Evolutionary conservation across 345 rosid genomes (phyloP).

Genomic region (Cardiospermum halicacabum): DNA sequence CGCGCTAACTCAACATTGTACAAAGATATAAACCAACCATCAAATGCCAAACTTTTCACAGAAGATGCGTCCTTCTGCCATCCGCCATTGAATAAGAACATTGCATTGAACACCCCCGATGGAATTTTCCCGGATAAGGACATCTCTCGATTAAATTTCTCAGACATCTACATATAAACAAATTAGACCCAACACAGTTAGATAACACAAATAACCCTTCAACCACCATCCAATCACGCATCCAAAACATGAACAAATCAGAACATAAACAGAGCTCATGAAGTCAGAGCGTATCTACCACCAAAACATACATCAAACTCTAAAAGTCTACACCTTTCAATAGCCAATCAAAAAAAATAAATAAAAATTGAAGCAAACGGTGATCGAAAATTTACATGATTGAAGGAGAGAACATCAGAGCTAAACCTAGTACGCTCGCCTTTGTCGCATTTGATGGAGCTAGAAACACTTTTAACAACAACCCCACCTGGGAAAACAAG

Average conservation of each 20-base stretch:
- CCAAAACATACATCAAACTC: neutral
- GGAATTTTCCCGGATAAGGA: conserved; percentile 85
- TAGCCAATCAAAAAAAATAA: neutral
- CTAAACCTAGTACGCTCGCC: conserved; percentile 84
- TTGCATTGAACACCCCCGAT: conserved; percentile 65
- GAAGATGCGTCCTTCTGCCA: conserved; percentile 87
- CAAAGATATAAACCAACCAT: conserved; percentile 91
- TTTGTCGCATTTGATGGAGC: conserved; percentile 81
- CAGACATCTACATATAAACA: conserved; percentile 75
- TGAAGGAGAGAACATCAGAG: conserved; percentile 81
- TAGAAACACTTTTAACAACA: conserved; percentile 55
- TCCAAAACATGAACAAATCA: neutral
- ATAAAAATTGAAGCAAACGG: no score
- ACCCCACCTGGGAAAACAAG: conserved; percentile 69
- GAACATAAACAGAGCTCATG: neutral
- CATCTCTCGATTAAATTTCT: conserved; percentile 76
- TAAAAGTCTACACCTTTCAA: neutral
- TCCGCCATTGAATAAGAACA: conserved; percentile 59
- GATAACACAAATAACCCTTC: neutral
- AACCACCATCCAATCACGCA: neutral
- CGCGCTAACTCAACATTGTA: conserved; percentile 77
- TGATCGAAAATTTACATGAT: conserved; percentile 44
- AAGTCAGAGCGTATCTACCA: neutral
- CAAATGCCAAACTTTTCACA: conserved; percentile 63
- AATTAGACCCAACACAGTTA: neutral